Conservation (phyloP, 257 asterid genomes). For the Mitragyna speciosa region DNA sequence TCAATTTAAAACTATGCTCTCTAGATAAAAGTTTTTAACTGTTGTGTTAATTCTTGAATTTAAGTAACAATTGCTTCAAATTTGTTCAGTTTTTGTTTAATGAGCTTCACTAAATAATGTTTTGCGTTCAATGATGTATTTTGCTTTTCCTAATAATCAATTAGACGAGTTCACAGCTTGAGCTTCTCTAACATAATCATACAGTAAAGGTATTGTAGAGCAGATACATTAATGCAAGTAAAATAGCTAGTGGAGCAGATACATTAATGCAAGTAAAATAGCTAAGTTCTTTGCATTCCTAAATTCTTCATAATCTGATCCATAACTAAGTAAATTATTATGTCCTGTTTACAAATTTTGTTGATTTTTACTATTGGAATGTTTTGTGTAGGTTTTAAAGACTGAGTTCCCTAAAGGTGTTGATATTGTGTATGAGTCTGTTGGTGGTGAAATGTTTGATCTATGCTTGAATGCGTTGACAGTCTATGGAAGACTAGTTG, state of each 20-base stretch:
- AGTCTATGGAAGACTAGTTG: constrained; percentile 80
- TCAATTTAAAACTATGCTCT: no score
- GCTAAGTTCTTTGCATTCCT: neutral
- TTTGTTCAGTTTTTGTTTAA: no score
- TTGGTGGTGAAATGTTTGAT: constrained; percentile 93
- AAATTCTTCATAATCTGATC: constrained; percentile 5
- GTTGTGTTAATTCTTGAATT: no score
- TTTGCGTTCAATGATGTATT: neutral
- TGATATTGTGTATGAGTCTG: constrained; percentile 86
- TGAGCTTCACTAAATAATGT: no score
- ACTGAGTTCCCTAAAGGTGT: constrained; percentile 88
- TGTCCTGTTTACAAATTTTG: neutral
- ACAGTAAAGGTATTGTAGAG: neutral
- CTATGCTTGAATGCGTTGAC: constrained; percentile 85
- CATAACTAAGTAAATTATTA: neutral
- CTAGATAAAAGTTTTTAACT: no score
- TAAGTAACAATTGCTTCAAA: no score
- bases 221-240: neutral
- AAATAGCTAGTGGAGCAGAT: neutral
- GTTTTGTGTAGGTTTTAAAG: constrained; percentile 61
- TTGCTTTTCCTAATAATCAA: neutral
- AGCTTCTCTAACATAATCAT: neutral
- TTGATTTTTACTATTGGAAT: neutral
- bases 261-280: neutral
- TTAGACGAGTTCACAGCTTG: neutral